Conservation (phyloP, 305 asterid genomes). For the Plantago coronopus region DNA sequence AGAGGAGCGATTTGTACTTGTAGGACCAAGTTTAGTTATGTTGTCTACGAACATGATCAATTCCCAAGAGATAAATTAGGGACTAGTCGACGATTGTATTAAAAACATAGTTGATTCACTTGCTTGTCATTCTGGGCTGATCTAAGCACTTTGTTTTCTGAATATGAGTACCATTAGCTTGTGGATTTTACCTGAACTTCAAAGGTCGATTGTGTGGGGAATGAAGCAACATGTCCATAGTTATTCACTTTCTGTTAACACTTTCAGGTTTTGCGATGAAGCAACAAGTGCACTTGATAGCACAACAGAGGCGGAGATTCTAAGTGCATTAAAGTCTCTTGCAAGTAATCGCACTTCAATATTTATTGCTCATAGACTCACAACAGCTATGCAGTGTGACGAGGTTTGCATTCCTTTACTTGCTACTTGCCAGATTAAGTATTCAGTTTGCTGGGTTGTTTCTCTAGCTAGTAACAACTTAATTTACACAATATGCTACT, state of each 20-base stretch:
- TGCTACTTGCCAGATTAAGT: background rate
- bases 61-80: too few relatives aligned
- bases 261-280: conserved; percentile 90
- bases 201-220: background rate
- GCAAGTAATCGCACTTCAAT: conserved; percentile 75
- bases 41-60: conserved; percentile 12
- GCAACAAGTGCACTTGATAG: conserved; percentile 99
- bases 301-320: conserved; percentile 92
- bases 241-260: background rate
- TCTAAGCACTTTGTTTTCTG: too few relatives aligned
- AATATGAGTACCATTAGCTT: too few relatives aligned
- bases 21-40: background rate
- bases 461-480: background rate
- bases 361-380: conserved; percentile 91
- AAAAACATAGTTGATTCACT: background rate
- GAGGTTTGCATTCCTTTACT: conserved; percentile 47
- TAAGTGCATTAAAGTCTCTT: conserved; percentile 73
- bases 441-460: background rate
- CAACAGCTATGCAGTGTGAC: conserved; percentile 99
- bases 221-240: too few relatives aligned
- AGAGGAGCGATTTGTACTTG: too few relatives aligned
- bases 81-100: too few relatives aligned
- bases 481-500: background rate
- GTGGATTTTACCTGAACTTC: background rate
- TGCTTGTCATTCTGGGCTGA: conserved; percentile 6